Conservation (phyloP, 176 grass and related monocot genomes). For the Bolboschoenus planiculmis region DNA sequence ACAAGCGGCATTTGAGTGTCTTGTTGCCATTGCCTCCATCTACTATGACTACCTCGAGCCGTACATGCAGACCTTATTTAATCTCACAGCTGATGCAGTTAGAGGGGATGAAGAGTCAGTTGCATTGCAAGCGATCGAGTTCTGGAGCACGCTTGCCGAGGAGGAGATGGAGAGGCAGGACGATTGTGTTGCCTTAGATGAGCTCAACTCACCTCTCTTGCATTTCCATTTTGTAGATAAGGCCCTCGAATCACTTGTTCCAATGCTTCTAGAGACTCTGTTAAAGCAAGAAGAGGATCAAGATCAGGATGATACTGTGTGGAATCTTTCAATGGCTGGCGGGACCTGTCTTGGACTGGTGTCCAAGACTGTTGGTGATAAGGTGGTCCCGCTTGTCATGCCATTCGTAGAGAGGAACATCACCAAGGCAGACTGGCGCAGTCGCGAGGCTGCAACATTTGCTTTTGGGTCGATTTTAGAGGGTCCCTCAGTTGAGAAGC, state of each 20-base stretch:
- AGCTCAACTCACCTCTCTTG: constrained; percentile 42
- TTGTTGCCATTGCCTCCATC: constrained; percentile 82
- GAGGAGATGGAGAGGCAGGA: constrained; percentile 85
- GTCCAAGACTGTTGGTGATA: constrained; percentile 68
- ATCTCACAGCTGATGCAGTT: constrained; percentile 63
- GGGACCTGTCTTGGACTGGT: constrained; percentile 70
- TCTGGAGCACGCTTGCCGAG: constrained; percentile 91
- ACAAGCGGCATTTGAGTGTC: constrained; percentile 74
- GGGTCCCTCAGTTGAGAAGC: constrained; percentile 75
- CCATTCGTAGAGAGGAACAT: constrained; percentile 77
- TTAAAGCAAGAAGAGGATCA: constrained; percentile 93
- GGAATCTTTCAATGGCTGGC: constrained; percentile 80
- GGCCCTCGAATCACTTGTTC: constrained; percentile 82
- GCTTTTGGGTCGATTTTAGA: constrained; percentile 98
- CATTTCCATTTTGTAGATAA: constrained; percentile 73
- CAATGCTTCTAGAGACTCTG: constrained; percentile 78
- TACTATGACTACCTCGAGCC: constrained; percentile 63
- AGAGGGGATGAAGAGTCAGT: constrained; percentile 63
- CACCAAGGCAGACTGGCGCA: constrained; percentile 64
- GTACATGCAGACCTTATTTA: constrained; percentile 78
- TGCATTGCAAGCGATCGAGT: constrained; percentile 78
- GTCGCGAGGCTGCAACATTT: constrained; percentile 79
- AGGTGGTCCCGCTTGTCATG: constrained; percentile 64
- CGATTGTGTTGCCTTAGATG: constrained; percentile 50
- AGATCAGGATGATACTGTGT: constrained; percentile 73